Evolutionary conservation across 2,329 filamentous ascomycete species (phyloP), one percentile per base, ranked within the genome.

Genomic region (Reticulascus tulasneorum): DNA sequence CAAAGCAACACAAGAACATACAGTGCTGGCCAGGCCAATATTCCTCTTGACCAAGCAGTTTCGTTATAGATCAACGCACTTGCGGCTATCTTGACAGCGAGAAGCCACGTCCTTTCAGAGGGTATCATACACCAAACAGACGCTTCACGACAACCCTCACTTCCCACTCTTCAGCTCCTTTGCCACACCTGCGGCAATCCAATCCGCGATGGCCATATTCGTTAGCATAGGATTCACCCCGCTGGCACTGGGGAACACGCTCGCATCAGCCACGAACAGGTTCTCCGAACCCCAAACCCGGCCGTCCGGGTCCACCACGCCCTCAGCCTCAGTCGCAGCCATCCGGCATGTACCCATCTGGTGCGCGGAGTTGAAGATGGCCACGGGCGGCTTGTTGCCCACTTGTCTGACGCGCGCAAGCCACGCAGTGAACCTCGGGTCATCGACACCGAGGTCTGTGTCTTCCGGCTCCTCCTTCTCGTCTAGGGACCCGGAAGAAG

Each of bases 211-310:
- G 2, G 77, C 77, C 85, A 90, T 87, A 38, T 68, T 73, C 10
- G 84, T 88, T 27, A 89, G 67, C 86, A 91, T 90, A 10, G 86
- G 86, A 55, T 90, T 90, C 20, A 89, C 84, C 2, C 86, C 86
- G 54, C 79, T 86, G 9, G 84, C 84, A 38, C 75, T 82, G 2
- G 84, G 86, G 43, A 90, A 84, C 9, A 87, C 79, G 55, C 82
- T 87, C 28, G 83, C 78, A 57, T 91, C 86, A 9, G 80, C 77
- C 13, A 90, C 77, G 53, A 79, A 87, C 48, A 90, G 52, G 1
- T 73, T 75, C 48, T 79, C 63, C 1, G 67, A 70, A 2, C 75
- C 83, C 82, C 83, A 90, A 7, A 87, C 77, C 44, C 56, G 66
- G 3, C 79, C 79, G 42, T 58, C 62, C 4, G 63, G 55, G 50